phyloP scores from a whole-genome alignment of 176 grass and related monocot genomes.

The Dactylis glomerata region DNA sequence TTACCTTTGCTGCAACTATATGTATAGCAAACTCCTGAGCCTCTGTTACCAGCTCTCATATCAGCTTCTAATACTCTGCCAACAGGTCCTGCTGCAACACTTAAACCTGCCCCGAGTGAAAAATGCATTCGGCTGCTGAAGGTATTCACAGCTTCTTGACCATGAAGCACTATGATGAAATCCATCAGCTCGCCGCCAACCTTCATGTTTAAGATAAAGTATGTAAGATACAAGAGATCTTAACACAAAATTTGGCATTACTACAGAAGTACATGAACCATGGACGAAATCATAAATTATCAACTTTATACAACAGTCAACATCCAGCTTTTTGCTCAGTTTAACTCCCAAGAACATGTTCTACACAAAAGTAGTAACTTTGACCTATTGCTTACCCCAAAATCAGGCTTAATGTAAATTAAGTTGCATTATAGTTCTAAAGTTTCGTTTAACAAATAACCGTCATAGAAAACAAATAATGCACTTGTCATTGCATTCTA shows the following conservation, averaged over 20 bases:
- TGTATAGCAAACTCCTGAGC: slow-evolving; percentile 80
- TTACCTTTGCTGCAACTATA: slow-evolving; percentile 98
- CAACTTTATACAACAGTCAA: neutral
- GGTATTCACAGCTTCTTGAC: slow-evolving; percentile 62
- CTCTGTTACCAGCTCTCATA: slow-evolving; percentile 68
- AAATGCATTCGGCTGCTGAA: slow-evolving; percentile 82
- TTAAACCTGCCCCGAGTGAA: slow-evolving; percentile 80
- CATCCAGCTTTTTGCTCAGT: neutral
- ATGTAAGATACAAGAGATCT: slow-evolving; percentile 6
- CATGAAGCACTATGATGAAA: slow-evolving; percentile 85
- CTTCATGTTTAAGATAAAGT: slow-evolving; percentile 34
- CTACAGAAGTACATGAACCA: neutral
- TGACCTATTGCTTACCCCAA: neutral
- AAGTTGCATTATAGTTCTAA: no score
- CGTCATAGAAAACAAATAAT: neutral
- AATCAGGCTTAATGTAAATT: neutral
- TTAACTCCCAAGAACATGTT: slow-evolving; percentile 3
- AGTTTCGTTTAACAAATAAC: neutral
- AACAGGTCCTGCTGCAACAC: slow-evolving; percentile 79
- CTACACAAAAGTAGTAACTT: slow-evolving; percentile 5
- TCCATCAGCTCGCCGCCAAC: slow-evolving; percentile 76
- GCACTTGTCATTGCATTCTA: neutral
- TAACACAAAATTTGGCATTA: neutral
- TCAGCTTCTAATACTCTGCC: slow-evolving; percentile 93
- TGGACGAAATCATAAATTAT: neutral